Percentiles rank a stretch among this genome's conserved stretches.
These are phyloP conservation scores for Scenedesmus sp. DNA, from an alignment of 163 green algal species.

Conservation along the genomic window DNA sequence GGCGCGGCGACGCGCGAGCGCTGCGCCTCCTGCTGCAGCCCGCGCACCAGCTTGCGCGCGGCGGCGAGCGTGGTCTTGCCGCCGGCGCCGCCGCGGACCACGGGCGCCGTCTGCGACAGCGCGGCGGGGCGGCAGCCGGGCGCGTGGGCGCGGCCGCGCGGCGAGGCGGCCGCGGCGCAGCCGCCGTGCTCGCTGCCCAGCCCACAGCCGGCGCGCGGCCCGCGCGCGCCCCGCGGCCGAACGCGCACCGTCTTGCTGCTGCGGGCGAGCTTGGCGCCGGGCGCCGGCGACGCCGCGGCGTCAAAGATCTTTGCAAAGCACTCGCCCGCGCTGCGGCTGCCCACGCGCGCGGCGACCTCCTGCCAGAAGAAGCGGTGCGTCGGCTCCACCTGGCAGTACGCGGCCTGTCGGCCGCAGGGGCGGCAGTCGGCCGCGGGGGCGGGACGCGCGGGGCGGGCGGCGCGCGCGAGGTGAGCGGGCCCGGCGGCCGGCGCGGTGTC, in stretches of 20 bases:
- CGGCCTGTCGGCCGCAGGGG: slow-evolving; percentile 39
- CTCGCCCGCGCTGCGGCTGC: slow-evolving; percentile 48
- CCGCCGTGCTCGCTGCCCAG: too few species aligned
- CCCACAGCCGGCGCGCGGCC: too few species aligned
- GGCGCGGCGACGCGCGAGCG: background rate
- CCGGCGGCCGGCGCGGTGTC: background rate
- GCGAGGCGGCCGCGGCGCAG: too few species aligned
- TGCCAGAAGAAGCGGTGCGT: slow-evolving; percentile 59
- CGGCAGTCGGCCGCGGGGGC: too few species aligned
- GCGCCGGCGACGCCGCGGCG: background rate
- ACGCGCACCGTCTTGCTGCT: background rate
- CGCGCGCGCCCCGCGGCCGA: too few species aligned
- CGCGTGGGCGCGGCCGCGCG: too few species aligned
- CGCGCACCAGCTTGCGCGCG: slow-evolving; percentile 50
- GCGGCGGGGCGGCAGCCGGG: too few species aligned
- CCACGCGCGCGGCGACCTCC: slow-evolving; percentile 54
- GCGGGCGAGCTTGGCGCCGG: slow-evolving; percentile 2
- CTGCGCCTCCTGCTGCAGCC: slow-evolving; percentile 44
- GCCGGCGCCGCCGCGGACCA: too few species aligned
- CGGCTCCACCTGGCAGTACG: slow-evolving; percentile 54
- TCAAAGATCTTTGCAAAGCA: slow-evolving; percentile 55
- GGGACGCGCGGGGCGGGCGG: too few species aligned
- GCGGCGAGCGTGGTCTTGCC: slow-evolving; percentile 48
- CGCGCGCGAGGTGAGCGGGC: too few species aligned
- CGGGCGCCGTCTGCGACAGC: too few species aligned